Base-by-base conservation (phyloP, 768 basidiomycete genomes). In the Suillus plorans region DNA sequence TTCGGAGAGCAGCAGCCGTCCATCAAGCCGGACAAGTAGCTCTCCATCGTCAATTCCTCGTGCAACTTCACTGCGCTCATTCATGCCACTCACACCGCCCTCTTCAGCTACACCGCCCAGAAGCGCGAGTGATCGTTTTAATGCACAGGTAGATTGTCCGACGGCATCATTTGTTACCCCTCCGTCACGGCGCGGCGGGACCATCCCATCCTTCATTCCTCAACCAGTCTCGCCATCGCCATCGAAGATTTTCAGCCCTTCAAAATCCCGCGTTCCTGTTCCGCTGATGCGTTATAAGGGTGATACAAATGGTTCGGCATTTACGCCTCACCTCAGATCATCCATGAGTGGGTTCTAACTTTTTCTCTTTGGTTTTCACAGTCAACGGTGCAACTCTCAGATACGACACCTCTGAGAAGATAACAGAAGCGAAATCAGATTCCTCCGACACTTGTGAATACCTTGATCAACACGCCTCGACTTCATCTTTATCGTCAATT, bases 341-440 rank as follows among this genome's bases (percentile, higher is more conserved):
- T 72, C 77, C 68, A 79, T 78, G 77, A 81, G 88, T 87, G 85
- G 82, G 86, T 58, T 85, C 79, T 81, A 79, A 81, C 86, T 85
- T 73, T 73, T 60, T 73, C 67, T 70, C 73, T 74, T 75, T 70
- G 68, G 53, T 57, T 68, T 77, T 70, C 71, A 77, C 76, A 77
- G 76, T 61, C 77, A 72, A 78, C 70, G 66, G 69, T 67, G 20
- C 64, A 34, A 64, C 68, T 69, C 73, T 68, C 80, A 85, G 83
- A 80, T 83, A 74, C 67, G 70, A 72, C 63, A 69, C 68, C 70
- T 59, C 72, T 68, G 68, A 77, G 68, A 72, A 67, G 63, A 61
- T 66, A 66, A 53, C 68, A 42, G 62, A 66, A 64, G 39, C 42
- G 60, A 25, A 45, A 44, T 53, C 64, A 61, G 34, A n/a, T 37